Conservation (phyloP, 371 early-diverging fungal genomes). For the Apophysomyces sp. region DNA sequence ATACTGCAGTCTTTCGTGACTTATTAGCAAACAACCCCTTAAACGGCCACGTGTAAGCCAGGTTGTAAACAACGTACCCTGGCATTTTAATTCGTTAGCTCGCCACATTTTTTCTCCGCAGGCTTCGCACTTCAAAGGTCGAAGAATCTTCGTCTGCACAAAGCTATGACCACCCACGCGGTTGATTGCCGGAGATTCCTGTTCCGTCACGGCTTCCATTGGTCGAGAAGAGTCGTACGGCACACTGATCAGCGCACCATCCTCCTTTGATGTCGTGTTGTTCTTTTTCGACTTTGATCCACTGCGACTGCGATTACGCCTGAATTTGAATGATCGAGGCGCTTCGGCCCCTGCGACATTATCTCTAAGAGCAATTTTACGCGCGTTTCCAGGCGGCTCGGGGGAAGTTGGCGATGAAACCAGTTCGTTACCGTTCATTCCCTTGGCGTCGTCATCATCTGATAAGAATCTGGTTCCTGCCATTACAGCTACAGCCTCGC, state of each 20-base stretch:
- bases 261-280: conserved; percentile 4
- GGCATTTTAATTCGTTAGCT: conserved; percentile 74
- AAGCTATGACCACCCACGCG: conserved; percentile 50
- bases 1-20: conserved; percentile 35
- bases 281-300: conserved; percentile 14
- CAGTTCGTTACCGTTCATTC: neutral
- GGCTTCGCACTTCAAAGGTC: conserved; percentile 77
- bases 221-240: conserved; percentile 25
- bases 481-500: conserved; percentile 33
- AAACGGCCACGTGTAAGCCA: no score
- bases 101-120: conserved; percentile 91
- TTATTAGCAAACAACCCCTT: no score
- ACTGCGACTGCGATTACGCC: conserved; percentile 29
- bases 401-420: neutral
- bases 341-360: conserved; percentile 43
- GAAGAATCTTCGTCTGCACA: conserved; percentile 57
- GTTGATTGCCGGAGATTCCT: neutral
- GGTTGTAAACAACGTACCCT: no score
- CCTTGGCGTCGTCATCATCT: neutral
- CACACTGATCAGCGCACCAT: conserved; percentile 23
- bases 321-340: conserved; percentile 44
- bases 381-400: conserved; percentile 9
- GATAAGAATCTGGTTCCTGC: conserved; percentile 30
- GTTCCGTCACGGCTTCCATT: neutral
- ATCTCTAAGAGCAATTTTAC: conserved; percentile 39